Base-by-base conservation (phyloP, 495 filamentous ascomycete genomes). In the Amorphotheca resinae region DNA sequence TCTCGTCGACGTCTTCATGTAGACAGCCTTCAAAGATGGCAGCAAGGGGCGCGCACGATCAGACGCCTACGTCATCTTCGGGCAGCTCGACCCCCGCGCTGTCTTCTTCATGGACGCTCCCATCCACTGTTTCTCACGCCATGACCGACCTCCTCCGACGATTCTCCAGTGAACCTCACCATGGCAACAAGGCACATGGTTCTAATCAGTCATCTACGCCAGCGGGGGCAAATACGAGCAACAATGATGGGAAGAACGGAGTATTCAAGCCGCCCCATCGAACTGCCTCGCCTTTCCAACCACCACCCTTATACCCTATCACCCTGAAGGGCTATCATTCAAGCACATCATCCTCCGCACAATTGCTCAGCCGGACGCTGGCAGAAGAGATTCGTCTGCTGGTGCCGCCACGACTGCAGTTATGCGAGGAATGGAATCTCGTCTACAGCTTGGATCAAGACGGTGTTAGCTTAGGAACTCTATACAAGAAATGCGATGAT, bases 321-420 rank as follows among this genome's bases (percentile, higher is more conserved):
- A 61, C 59, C n/a, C 66, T 78, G 16, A 54, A 50, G 9, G 61
- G 59, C 4, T 53, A 61, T 53, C 40, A 57, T 51, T 44, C 31
- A 35, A 33, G 51, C 18, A 61, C 49, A 22, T 52, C 59, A 39
- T 40, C 44, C 2, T 48, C 58, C 33, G 55, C 57, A 38, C 51
- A 57, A 23, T 59, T 93, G 36, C 69, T 96, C 22, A 78, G 73
- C 5, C 68, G 68, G 37, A 69, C 77, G 5, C 64, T 98, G 9
- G 91, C 91, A 1, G 93, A 98, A 63, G 91, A 98, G 64, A 93
- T 98, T 44, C 74, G 93, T 26, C 73, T 91, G 16, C 77, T 96
- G 38, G 69, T 98, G 8, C 91, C 91, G 0, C 69, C 88, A 38
- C 72, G 89, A 16, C 63, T 95, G 41, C 84, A 93, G 60, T 73